Evolutionary conservation across 148 eudicot genomes (phyloP).

Genomic region (Polygonum aviculare): DNA sequence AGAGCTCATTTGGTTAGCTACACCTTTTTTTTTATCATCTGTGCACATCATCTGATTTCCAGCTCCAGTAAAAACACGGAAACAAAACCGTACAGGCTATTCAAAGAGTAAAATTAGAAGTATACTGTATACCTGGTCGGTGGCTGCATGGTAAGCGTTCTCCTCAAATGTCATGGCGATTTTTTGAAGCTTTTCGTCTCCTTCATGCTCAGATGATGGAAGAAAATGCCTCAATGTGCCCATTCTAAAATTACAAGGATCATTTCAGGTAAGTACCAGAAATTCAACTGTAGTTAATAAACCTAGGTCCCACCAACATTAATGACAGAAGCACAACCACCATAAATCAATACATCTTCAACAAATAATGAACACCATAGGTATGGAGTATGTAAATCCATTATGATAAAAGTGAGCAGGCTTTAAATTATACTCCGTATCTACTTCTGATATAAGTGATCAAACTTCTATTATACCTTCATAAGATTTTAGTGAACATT

Average conservation of each 20-base stretch:
- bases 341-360: too few relatives aligned
- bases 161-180: constrained; percentile 86
- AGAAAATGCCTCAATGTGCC: constrained; percentile 73
- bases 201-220: constrained; percentile 73
- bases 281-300: background rate
- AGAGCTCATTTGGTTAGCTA: background rate
- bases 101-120: background rate
- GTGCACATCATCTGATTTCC: background rate
- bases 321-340: too few relatives aligned
- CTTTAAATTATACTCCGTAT: too few relatives aligned
- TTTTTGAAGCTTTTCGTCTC: constrained; percentile 56
- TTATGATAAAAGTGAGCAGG: too few relatives aligned
- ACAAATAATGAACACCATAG: too few relatives aligned
- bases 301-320: too few relatives aligned
- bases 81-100: background rate
- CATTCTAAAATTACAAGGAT: constrained; percentile 30
- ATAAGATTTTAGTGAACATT: too few relatives aligned
- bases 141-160: constrained; percentile 61
- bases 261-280: constrained; percentile 1
- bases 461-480: too few relatives aligned
- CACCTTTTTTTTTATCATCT: background rate
- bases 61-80: background rate
- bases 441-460: too few relatives aligned
- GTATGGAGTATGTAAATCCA: too few relatives aligned
- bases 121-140: constrained; percentile 75